A percentile compares a stretch with the other conserved stretches of the same genome.
Evolutionary conservation across 495 filamentous ascomycete species (phyloP).

Genomic region (Neurospora sp.): DNA sequence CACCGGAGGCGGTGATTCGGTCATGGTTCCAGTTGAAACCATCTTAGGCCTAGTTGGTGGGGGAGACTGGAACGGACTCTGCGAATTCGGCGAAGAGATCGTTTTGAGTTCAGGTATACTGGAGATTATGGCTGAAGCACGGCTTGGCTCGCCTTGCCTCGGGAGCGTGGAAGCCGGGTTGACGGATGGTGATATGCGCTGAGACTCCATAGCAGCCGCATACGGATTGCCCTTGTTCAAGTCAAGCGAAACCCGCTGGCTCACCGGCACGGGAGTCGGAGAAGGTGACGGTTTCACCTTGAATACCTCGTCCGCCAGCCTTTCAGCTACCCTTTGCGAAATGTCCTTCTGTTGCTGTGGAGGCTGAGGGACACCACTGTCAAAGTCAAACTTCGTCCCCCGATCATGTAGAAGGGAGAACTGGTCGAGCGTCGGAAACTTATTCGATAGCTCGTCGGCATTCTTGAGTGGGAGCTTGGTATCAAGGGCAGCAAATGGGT

Average conservation of each 20-base stretch:
- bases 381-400: slow-evolving; percentile 83
- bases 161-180: slow-evolving; percentile 30
- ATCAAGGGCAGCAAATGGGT: slow-evolving; percentile 87
- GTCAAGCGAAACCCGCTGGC: slow-evolving; percentile 27
- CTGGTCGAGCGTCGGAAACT: slow-evolving; percentile 88
- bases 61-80: slow-evolving; percentile 44
- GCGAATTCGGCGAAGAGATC: slow-evolving; percentile 36
- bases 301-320: slow-evolving; percentile 75
- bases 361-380: slow-evolving; percentile 38
- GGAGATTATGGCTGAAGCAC: slow-evolving; percentile 42
- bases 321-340: slow-evolving; percentile 66
- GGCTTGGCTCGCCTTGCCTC: slow-evolving; percentile 34
- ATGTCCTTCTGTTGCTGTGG: slow-evolving; percentile 48
- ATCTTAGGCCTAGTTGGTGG: slow-evolving; percentile 51
- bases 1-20: slow-evolving; percentile 60
- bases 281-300: slow-evolving; percentile 17
- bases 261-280: slow-evolving; percentile 10
- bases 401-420: slow-evolving; percentile 85
- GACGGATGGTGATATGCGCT: slow-evolving; percentile 18
- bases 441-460: slow-evolving; percentile 68
- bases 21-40: slow-evolving; percentile 95
- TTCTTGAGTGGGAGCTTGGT: slow-evolving; percentile 42
- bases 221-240: slow-evolving; percentile 18
- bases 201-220: slow-evolving; percentile 3
- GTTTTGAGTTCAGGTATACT: slow-evolving; percentile 44